Percentiles rank a stretch among this genome's conserved stretches.
Evolutionary conservation across 495 filamentous ascomycete species (phyloP).

Genomic region (Cenococcum geophilum): DNA sequence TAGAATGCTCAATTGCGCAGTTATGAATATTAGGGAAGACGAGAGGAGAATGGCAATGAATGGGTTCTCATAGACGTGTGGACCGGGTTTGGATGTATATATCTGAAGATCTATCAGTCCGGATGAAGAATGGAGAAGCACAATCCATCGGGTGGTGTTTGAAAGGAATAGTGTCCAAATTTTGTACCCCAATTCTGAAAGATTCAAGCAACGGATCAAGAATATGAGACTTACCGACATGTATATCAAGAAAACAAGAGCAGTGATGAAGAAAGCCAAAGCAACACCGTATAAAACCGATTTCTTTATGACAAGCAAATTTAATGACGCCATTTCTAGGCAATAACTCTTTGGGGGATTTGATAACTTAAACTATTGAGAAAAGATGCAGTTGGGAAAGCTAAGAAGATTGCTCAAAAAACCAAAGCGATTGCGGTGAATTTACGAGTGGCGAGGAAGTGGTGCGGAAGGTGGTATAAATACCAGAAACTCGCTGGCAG

Average conservation of each 20-base stretch:
- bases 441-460: neutral
- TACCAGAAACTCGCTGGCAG: neutral
- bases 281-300: no score
- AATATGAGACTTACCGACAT: no score
- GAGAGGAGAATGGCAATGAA: neutral
- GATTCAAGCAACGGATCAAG: no score
- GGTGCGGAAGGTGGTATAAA: neutral
- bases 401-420: neutral
- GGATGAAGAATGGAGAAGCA: neutral
- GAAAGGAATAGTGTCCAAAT: no score
- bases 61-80: neutral
- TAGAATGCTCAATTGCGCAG: neutral
- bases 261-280: no score
- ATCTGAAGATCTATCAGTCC: neutral
- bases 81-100: neutral
- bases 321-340: no score
- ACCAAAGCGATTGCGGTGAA: neutral
- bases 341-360: no score
- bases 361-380: no score
- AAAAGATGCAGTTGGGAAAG: neutral
- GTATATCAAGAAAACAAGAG: no score
- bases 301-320: no score
- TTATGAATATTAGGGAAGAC: neutral
- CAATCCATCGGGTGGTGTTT: neutral
- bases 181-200: no score